Conservation (phyloP, 2,329 filamentous ascomycete species). For the Colletotrichum sojae region DNA sequence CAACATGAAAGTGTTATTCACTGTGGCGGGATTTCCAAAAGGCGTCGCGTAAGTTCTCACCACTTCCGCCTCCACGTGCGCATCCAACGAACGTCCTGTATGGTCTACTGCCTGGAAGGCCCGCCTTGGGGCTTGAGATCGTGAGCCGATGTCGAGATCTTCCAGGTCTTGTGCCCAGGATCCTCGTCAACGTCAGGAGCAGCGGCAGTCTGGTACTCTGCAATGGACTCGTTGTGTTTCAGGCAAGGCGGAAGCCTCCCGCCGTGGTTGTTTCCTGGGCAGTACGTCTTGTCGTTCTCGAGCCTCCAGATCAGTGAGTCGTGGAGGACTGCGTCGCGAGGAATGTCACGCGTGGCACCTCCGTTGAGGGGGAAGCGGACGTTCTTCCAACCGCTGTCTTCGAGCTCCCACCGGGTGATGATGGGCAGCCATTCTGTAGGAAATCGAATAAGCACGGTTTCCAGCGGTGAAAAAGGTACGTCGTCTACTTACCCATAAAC, state of each 20-base stretch:
- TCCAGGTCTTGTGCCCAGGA: background rate
- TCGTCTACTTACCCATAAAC: slow-evolving; percentile 56
- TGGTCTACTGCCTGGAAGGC: no score
- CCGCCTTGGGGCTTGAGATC: background rate
- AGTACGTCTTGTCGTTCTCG: slow-evolving; percentile 47
- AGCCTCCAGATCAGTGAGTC: slow-evolving; percentile 54
- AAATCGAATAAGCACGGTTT: background rate
- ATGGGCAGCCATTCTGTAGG: slow-evolving; percentile 54
- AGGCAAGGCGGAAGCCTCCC: slow-evolving; percentile 49
- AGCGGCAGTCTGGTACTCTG: background rate
- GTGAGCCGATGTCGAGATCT: background rate
- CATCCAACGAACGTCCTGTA: no score
- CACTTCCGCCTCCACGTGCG: no score
- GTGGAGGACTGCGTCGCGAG: slow-evolving; percentile 55
- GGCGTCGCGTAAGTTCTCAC: no score
- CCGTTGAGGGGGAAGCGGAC: slow-evolving; percentile 56
- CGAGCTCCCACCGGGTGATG: slow-evolving; percentile 58
- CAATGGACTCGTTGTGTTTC: slow-evolving; percentile 40
- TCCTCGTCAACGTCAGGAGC: background rate
- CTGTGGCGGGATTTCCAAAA: no score
- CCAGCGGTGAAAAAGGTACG: accelerated
- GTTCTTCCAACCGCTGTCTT: slow-evolving; percentile 50
- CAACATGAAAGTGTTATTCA: no score
- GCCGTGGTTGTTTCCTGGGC: slow-evolving; percentile 53
- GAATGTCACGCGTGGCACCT: slow-evolving; percentile 55